Evolutionary conservation across 202 grass and related monocot genomes (phyloP).

Genomic region (Bolboschoenoplectus hybrid): DNA sequence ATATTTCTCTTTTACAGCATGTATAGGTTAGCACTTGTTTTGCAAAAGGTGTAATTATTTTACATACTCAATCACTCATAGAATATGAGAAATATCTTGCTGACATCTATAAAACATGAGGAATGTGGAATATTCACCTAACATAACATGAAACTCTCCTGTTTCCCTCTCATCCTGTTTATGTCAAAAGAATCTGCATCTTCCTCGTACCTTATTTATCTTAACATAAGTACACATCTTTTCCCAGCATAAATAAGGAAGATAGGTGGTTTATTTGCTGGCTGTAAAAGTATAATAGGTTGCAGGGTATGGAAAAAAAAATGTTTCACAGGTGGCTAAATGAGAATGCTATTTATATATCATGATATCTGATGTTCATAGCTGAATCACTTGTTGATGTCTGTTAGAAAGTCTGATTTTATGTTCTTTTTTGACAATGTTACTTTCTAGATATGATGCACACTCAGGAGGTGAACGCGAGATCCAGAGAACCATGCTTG

Average conservation of each 20-base stretch:
- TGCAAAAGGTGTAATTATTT: background rate
- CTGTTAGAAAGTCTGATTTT: background rate
- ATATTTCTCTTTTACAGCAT: background rate
- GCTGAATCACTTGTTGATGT: background rate
- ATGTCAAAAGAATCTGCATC: background rate
- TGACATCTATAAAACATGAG: no score
- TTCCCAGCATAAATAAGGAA: background rate
- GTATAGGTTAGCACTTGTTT: background rate
- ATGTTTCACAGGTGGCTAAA: background rate
- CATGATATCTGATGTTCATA: background rate
- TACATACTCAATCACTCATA: background rate
- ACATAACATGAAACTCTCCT: background rate
- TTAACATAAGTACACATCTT: background rate
- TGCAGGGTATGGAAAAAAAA: background rate
- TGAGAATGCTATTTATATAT: conserved; percentile 11
- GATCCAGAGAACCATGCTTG: conserved; percentile 95
- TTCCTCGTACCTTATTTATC: background rate
- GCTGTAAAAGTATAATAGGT: background rate
- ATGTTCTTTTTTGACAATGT: background rate
- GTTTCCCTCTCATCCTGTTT: background rate
- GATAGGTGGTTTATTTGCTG: background rate
- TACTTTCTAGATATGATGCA: conserved; percentile 81
- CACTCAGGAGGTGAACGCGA: conserved; percentile 99
- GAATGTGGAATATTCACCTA: background rate
- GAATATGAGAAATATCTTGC: background rate